Percentiles rank a stretch among this genome's conserved stretches.
phyloP scores from a whole-genome alignment of 805 yeast genomes.

The Ascoidea rubescens region DNA sequence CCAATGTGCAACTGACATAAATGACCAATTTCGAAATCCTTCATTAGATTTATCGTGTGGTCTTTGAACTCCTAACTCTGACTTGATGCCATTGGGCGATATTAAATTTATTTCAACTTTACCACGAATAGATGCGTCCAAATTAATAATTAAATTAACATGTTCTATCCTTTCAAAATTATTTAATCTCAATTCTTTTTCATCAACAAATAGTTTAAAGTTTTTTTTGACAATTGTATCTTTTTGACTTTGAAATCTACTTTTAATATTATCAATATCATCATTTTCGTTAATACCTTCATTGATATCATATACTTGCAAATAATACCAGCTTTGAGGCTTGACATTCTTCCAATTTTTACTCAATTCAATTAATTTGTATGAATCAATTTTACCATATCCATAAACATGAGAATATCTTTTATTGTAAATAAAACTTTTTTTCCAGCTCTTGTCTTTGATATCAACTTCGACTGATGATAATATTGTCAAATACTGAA shows the following conservation, averaged over 20 bases:
- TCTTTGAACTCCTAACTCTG: slow-evolving; percentile 63
- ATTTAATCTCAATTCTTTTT: slow-evolving; percentile 32
- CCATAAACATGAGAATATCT: slow-evolving; percentile 80
- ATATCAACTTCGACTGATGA: slow-evolving; percentile 58
- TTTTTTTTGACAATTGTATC: slow-evolving; percentile 18
- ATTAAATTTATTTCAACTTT: slow-evolving; percentile 44
- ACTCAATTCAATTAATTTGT: slow-evolving; percentile 57
- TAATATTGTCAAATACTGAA: slow-evolving; percentile 70
- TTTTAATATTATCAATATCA: slow-evolving; percentile 9
- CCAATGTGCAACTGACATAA: slow-evolving; percentile 98
- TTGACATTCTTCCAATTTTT: slow-evolving; percentile 70
- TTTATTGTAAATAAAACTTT: slow-evolving; percentile 41
- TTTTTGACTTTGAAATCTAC: background rate
- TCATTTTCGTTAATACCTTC: slow-evolving; percentile 13
- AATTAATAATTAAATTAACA: slow-evolving; percentile 66
- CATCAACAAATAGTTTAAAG: slow-evolving; percentile 29
- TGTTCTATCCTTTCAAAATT: slow-evolving; percentile 74
- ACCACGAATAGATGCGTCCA: slow-evolving; percentile 56
- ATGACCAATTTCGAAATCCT: slow-evolving; percentile 77
- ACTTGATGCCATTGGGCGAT: slow-evolving; percentile 65
- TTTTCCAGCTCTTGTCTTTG: slow-evolving; percentile 60
- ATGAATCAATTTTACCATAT: slow-evolving; percentile 84
- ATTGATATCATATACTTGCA: slow-evolving; percentile 26
- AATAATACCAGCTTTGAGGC: slow-evolving; percentile 75
- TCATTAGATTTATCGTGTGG: slow-evolving; percentile 34